Evolutionary conservation across 768 basidiomycete species (phyloP).

Genomic region (Rhizopogon vesiculosus): DNA sequence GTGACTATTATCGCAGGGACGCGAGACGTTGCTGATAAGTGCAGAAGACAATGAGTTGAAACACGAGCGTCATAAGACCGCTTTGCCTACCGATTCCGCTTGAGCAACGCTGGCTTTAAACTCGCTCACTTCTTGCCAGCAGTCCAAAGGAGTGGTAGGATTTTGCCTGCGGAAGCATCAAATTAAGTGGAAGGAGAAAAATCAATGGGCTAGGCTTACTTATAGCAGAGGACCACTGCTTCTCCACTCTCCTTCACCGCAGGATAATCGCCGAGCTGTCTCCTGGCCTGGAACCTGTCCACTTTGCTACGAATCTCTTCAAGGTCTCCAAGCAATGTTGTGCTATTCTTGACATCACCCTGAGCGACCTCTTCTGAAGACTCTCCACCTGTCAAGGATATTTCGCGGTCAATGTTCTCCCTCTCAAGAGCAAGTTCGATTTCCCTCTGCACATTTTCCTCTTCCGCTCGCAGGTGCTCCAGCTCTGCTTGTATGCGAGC

Average conservation of each 20-base stretch:
- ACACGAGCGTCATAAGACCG: not conserved
- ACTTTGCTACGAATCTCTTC: slow-evolving; percentile 70
- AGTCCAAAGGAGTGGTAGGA: slow-evolving; percentile 55
- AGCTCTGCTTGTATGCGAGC: slow-evolving; percentile 69
- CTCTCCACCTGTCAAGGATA: slow-evolving; percentile 41
- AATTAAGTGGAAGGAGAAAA: not conserved
- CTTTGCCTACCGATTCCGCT: slow-evolving; percentile 57
- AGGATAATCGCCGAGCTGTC: slow-evolving; percentile 49
- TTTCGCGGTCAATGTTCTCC: slow-evolving; percentile 83
- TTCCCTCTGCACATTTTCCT: slow-evolving; percentile 62
- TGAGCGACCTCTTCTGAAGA: slow-evolving; percentile 33
- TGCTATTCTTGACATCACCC: slow-evolving; percentile 50
- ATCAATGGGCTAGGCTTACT: slow-evolving; percentile 34
- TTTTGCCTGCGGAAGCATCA: slow-evolving; percentile 28
- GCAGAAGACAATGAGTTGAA: not conserved
- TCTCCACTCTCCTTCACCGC: slow-evolving; percentile 53
- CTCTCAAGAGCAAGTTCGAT: slow-evolving; percentile 79
- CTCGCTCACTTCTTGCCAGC: slow-evolving; percentile 64
- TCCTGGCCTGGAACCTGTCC: slow-evolving; percentile 60
- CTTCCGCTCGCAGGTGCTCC: slow-evolving; percentile 59
- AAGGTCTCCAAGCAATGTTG: slow-evolving; percentile 65
- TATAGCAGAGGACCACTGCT: slow-evolving; percentile 72
- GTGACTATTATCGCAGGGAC: slow-evolving; percentile 39
- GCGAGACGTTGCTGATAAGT: slow-evolving; percentile 54
- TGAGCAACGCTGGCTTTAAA: slow-evolving; percentile 68